Base-by-base conservation (phyloP, 371 early-diverging fungal genomes). In the Rhizopus stolonifer region DNA sequence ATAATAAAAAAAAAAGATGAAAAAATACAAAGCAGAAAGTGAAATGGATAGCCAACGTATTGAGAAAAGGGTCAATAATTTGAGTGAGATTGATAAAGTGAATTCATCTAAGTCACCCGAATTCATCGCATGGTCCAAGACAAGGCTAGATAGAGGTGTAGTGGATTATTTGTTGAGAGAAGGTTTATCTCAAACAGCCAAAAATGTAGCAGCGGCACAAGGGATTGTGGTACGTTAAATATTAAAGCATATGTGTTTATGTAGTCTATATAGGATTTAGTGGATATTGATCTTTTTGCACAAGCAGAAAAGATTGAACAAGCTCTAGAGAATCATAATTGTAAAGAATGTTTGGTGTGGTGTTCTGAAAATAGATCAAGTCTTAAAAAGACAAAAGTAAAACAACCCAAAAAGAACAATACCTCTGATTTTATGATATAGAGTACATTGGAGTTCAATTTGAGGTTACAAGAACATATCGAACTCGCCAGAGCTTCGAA, bases 381-480 rank as follows among this genome's bases (percentile, higher is more conserved):
- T 6, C 71, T 98, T 43, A 85, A 87, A 58, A 96, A 95, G 62
- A 52, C 69, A 43, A 70, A 73, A 58, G 76, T 68, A 52, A 48
- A 46, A 15, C 9, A 36, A 18, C 18, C n/a, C n/a, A n/a, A n/a
- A n/a, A n/a, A n/a, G n/a, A n/a, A n/a, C n/a, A n/a, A n/a, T n/a
- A n/a, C n/a, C n/a, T n/a, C n/a, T n/a, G n/a, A n/a, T n/a, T n/a
- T n/a, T n/a, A n/a, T n/a, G n/a, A n/a, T n/a, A n/a, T 50, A 92
- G 92, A 95, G 93, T 64, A 85, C 91, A 5, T 73, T 98, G 33
- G 98, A 98, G 63, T 98, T 96, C 74, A 88, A 94, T 63, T 77
- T 96, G 49, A 81, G 95, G 7, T 61, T 93, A 32, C 96, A 96
- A 73, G 98, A 98, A 63, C 93, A 87, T 70, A 84, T 98, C 47